Percentiles rank a stretch among this genome's conserved stretches.
phyloP scores from a whole-genome alignment of 2,329 filamentous ascomycete species.

The Colletotrichum sp. region DNA sequence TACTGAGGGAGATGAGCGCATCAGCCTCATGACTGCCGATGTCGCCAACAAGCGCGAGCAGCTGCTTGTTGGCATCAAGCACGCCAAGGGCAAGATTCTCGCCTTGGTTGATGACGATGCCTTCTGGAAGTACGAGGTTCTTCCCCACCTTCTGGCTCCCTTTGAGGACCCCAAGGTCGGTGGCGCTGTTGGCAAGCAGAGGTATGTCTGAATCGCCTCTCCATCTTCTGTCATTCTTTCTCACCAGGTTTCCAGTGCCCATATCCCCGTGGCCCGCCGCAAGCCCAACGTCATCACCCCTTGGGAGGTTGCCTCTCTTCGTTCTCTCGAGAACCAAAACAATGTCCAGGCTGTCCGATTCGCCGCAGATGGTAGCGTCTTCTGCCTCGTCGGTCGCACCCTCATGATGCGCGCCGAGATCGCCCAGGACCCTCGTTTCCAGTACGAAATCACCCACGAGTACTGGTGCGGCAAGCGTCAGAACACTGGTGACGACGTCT shows the following conservation, averaged over 20 bases:
- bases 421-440: conserved; percentile 25
- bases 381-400: conserved; percentile 31
- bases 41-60: conserved; percentile 30
- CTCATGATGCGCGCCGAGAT: conserved; percentile 29
- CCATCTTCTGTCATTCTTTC: background rate
- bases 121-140: conserved; percentile 18
- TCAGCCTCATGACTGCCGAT: conserved; percentile 21
- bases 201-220: background rate
- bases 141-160: conserved; percentile 27
- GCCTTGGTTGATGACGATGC: conserved; percentile 33
- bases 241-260: conserved; percentile 13
- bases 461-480: conserved; percentile 23
- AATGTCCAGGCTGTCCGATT: conserved; percentile 23
- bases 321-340: conserved; percentile 24
- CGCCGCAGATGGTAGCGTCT: conserved; percentile 26
- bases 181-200: conserved; percentile 27
- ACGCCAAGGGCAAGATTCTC: conserved; percentile 24
- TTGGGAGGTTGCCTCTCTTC: conserved; percentile 31
- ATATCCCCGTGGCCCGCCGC: conserved; percentile 23
- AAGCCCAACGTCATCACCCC: conserved; percentile 24
- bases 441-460: conserved; percentile 25
- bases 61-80: conserved; percentile 25
- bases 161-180: conserved; percentile 28
- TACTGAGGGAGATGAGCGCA: background rate
- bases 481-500: conserved; percentile 30